A percentile compares a stretch with the other conserved stretches of the same genome.
Evolutionary conservation across 2,329 filamentous ascomycete species (phyloP).

Genomic region (Parafenestella ontariensis): DNA sequence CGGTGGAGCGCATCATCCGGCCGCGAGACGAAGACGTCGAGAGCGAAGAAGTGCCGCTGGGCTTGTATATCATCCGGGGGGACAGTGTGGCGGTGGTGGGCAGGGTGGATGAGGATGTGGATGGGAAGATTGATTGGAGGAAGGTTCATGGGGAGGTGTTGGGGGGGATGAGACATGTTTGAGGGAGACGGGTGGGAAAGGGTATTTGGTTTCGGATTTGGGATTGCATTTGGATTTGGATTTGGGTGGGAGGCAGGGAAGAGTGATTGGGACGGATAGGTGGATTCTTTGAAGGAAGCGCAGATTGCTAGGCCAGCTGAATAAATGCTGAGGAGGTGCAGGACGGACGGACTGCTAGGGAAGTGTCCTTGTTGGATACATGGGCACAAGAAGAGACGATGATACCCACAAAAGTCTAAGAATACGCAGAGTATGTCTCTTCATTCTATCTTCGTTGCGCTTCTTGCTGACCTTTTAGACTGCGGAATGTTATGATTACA

Average conservation of each 20-base stretch:
- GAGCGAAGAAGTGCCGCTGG: slow-evolving; percentile 80
- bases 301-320: not conserved
- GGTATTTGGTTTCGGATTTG: not conserved
- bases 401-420: slow-evolving; percentile 24
- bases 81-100: slow-evolving; percentile 94
- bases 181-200: slow-evolving; percentile 10
- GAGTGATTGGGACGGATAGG: too few relatives aligned
- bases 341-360: not conserved
- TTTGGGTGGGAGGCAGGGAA: not conserved
- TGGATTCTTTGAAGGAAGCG: not conserved
- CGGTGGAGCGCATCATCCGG: slow-evolving; percentile 89
- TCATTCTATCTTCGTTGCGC: not conserved
- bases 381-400: slow-evolving; percentile 8
- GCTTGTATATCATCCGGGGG: slow-evolving; percentile 89
- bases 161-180: slow-evolving; percentile 78
- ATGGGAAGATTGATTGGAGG: slow-evolving; percentile 89
- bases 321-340: too few relatives aligned
- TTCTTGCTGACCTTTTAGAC: slow-evolving; percentile 22
- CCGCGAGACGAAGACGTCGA: slow-evolving; percentile 82
- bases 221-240: not conserved
- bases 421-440: slow-evolving; percentile 29
- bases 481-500: slow-evolving; percentile 5
- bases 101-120: slow-evolving; percentile 86
- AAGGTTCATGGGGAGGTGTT: slow-evolving; percentile 87
- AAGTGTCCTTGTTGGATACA: not conserved